Evolutionary conservation across 331 rosid genomes (phyloP), one percentile per base, ranked within the genome.

Genomic region (Rosa hybrid): DNA sequence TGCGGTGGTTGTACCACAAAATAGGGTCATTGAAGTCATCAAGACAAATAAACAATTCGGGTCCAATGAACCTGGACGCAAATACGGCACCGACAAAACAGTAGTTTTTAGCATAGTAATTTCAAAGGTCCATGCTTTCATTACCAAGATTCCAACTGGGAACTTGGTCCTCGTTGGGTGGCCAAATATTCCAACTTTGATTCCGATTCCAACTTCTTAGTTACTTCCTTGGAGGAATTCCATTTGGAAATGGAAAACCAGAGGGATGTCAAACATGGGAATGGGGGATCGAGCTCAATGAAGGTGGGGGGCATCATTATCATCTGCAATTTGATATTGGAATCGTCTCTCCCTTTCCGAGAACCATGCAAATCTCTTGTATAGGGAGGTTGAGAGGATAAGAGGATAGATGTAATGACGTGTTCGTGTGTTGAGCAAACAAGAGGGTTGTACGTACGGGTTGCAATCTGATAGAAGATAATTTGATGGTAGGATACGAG

Each of bases 11-110:
- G 8, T 39, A 44, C 51, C 81, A 44, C 39, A 14, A 17, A 54
- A 38, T 62, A 25, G 70, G 42, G 77, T 23, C 57, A 18, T 49
- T 4, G 0, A 72, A 79, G 86, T 56, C 71, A 25, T n/a, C 6
- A n/a, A 64, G 44, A 5, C 21, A 18, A 4, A 38, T 20, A 27
- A 1, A 14, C 20, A 44, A 23, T 78, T 17, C 18, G 53, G 63
- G 68, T 70, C 72, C 77, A 86, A 27, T 81, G 87, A 83, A 86
- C 25, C 74, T 71, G 60, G 87, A 83, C 75, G 34, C 60, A 4
- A 30, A 0, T 49, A 21, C 34, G 30, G 38, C n/a, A 2, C 27
- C 4, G 0, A 44, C 6, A 10, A 13, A n/a, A 68, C 38, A 0
- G 7, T 8, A 30, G 5, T 27, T 12, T 74, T 7, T 77, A 9